Percentiles rank a stretch among this genome's conserved stretches.
Conservation (phyloP, 208 protist genomes). For the Wallacemonas collosoma region DNA sequence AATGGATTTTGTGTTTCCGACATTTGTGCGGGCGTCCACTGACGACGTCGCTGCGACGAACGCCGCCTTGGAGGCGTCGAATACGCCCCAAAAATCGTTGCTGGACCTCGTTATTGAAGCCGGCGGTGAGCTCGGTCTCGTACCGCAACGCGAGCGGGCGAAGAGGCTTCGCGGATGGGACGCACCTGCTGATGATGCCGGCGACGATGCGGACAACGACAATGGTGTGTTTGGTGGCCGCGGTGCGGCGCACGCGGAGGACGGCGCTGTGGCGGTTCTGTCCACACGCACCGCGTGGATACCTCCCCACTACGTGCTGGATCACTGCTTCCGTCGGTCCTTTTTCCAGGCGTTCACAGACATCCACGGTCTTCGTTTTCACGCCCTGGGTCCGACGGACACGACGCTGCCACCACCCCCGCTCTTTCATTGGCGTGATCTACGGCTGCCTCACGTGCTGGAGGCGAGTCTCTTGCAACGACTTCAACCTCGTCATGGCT, state of each 20-base stretch:
- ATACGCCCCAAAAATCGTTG: slow-evolving; percentile 56
- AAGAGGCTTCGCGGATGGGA: slow-evolving; percentile 17
- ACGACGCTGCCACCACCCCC: slow-evolving; percentile 41
- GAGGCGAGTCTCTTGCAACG: not conserved
- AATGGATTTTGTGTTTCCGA: slow-evolving; percentile 47
- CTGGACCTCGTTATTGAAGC: slow-evolving; percentile 80
- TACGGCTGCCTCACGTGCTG: slow-evolving; percentile 9
- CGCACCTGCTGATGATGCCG: not conserved
- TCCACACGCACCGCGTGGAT: slow-evolving; percentile 54
- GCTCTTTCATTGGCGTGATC: slow-evolving; percentile 18
- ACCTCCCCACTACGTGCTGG: slow-evolving; percentile 36
- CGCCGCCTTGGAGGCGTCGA: not conserved
- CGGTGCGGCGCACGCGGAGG: slow-evolving; percentile 6
- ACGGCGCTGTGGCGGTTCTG: slow-evolving; percentile 16
- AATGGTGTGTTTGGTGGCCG: not conserved
- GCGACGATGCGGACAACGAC: not conserved
- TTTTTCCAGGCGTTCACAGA: slow-evolving; percentile 43
- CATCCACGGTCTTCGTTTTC: slow-evolving; percentile 51
- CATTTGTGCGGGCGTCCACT: slow-evolving; percentile 51
- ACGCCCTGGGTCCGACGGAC: slow-evolving; percentile 17
- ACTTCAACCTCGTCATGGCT: not conserved
- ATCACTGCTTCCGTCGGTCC: slow-evolving; percentile 41
- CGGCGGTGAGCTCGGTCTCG: slow-evolving; percentile 39
- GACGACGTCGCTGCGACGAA: slow-evolving; percentile 26
- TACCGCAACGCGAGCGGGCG: slow-evolving; percentile 48